Percentiles rank a stretch among this genome's conserved stretches.
phyloP scores from a whole-genome alignment of 179 eudicot genomes.

The Pouteria campechiana region DNA sequence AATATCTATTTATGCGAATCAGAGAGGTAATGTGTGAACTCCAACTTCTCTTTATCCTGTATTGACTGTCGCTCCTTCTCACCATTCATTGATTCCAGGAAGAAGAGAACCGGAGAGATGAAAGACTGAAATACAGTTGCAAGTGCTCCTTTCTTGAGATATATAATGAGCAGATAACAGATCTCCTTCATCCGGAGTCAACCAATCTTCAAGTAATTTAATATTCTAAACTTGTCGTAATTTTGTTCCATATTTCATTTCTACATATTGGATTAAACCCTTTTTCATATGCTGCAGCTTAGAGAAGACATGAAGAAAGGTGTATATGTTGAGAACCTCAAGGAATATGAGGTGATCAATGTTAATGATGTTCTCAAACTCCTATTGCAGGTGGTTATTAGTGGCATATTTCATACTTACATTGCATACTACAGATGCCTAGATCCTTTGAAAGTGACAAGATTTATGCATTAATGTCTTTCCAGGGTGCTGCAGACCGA shows the following conservation, averaged over 20 bases:
- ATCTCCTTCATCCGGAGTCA: conserved; percentile 50
- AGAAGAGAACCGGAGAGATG: conserved; percentile 43
- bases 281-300: conserved; percentile 19
- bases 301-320: conserved; percentile 55
- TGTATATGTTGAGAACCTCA: conserved; percentile 53
- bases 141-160: conserved; percentile 61
- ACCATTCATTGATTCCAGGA: conserved; percentile 17
- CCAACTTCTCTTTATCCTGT: neutral
- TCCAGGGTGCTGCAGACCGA: conserved; percentile 51
- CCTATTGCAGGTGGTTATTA: conserved; percentile 31
- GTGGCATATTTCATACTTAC: too few relatives aligned
- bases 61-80: neutral
- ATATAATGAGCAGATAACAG: conserved; percentile 61
- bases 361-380: conserved; percentile 47
- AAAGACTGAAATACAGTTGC: conserved; percentile 41
- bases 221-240: neutral
- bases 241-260: neutral
- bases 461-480: too few relatives aligned
- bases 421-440: too few relatives aligned
- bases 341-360: conserved; percentile 30
- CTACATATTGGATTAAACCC: neutral
- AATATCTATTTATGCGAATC: conserved; percentile 39
- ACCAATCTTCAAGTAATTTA: conserved; percentile 38
- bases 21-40: conserved; percentile 21
- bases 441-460: too few relatives aligned